Evolutionary conservation across 768 basidiomycete genomes (phyloP), one percentile per base, ranked within the genome.

Genomic region (Dioszegia aurantiaca): DNA sequence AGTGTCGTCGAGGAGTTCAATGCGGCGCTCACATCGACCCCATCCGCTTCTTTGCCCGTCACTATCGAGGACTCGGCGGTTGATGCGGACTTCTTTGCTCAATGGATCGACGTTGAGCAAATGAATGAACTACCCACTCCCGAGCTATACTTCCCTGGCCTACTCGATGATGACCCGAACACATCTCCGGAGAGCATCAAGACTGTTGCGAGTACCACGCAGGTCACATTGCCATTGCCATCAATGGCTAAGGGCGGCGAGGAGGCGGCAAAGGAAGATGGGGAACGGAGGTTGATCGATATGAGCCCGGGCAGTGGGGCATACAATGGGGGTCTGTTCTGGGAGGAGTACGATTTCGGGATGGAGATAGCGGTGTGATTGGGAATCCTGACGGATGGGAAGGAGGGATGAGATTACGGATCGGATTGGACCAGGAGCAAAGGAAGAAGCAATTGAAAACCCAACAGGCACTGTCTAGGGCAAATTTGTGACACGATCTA

Each of bases 261-360:
- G 16, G 45, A 41, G 37, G 39, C 41, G 3, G 30, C n/a, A 30
- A 27, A 41, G 2, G 33, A 33, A 30, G 39, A n/a, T 27, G 39
- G 16, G 33, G 52, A 19, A 40, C 31, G 16, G 41, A 54, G 31
- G 4, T 11, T 56, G 24, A 54, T 28, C 40, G 30, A 14, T 2
- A 33, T 26, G 46, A 68, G 60, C 46, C 60, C 63, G 21, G 57
- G 42, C 23, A 61, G 55, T 43, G 27, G 17, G 53, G 55, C 61
- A 21, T 68, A 65, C 59, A 68, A 68, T 62, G 67, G 67, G 9
- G 64, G 60, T 9, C n/a, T 61, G 40, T 60, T 60, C 19, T 65
- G 63, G 59, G 55, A 56, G 21, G 55, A 56, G 23, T 46, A 46
- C 24, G 51, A 53, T 40, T 53, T 53, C 23, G 51, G 51, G 26